Percentiles rank a stretch among this genome's conserved stretches.
phyloP scores from a whole-genome alignment of 1,284 basidiomycete genomes.

The Neonothopanus nambi region DNA sequence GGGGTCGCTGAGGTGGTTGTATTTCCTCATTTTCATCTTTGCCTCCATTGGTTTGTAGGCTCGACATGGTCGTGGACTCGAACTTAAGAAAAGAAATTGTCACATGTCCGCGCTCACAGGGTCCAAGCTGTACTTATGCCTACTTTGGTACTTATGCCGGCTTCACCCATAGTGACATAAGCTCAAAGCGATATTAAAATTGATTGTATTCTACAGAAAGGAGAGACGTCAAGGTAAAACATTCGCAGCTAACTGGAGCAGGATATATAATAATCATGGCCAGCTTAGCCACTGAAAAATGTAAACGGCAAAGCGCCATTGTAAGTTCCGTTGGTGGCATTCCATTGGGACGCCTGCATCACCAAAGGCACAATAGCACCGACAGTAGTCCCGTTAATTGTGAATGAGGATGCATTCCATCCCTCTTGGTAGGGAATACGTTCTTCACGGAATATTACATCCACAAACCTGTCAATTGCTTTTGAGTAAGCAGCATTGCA shows the following conservation, averaged over 20 bases:
- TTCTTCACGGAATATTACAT: conserved; percentile 17
- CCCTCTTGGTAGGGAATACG: conserved; percentile 17
- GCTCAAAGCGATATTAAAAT: no score
- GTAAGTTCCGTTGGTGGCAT: background rate
- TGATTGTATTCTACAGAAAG: no score
- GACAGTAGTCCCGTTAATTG: conserved; percentile 13
- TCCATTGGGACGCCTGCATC: conserved; percentile 14
- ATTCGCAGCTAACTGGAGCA: no score
- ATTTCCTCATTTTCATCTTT: conserved; percentile 60
- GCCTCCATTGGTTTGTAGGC: conserved; percentile 1
- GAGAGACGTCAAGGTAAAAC: no score
- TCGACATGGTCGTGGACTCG: background rate
- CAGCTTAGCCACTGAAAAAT: no score
- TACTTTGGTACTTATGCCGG: no score
- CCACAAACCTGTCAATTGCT: conserved; percentile 9
- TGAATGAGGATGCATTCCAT: conserved; percentile 13
- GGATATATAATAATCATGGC: no score
- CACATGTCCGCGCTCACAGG: no score
- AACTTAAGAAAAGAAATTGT: no score
- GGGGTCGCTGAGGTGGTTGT: conserved; percentile 63
- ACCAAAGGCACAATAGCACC: conserved; percentile 13
- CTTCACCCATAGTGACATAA: no score
- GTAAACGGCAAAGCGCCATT: no score
- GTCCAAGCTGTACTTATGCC: no score
- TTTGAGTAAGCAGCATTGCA: background rate